These are phyloP conservation scores for Curvularia spicifera DNA, from an alignment of 2,329 filamentous ascomycete genomes.

Conservation along the genomic window DNA sequence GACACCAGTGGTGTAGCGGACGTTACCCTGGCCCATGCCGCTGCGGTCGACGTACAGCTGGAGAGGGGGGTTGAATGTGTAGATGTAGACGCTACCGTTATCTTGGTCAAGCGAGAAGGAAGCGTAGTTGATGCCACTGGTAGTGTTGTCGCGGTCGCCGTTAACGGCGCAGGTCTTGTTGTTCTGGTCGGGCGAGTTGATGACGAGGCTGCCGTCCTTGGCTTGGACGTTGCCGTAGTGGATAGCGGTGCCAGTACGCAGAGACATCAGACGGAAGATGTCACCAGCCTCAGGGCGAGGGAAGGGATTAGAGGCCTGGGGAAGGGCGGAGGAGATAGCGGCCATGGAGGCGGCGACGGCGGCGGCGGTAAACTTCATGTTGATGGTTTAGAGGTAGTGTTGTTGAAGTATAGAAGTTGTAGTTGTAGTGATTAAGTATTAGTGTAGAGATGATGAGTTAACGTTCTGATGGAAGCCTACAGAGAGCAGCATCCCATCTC, in stretches of 20 bases:
- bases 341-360: conserved; percentile 30
- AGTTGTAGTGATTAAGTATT: conserved; percentile 15
- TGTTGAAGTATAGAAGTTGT: conserved; percentile 8
- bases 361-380: conserved; percentile 43
- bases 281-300: conserved; percentile 36
- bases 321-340: conserved; percentile 37
- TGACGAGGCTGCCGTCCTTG: conserved; percentile 52
- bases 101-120: conserved; percentile 57
- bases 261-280: conserved; percentile 59
- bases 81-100: conserved; percentile 57
- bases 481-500: conserved; percentile 10
- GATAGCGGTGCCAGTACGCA: conserved; percentile 58
- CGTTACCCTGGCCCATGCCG: conserved; percentile 63
- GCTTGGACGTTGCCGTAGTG: conserved; percentile 59
- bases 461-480: conserved; percentile 6
- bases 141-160: conserved; percentile 13
- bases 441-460: conserved; percentile 14
- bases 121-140: conserved; percentile 47
- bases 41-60: conserved; percentile 63
- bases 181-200: conserved; percentile 53
- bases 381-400: conserved; percentile 24
- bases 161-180: conserved; percentile 55
- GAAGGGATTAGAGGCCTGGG: conserved; percentile 31
- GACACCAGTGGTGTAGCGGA: conserved; percentile 60
- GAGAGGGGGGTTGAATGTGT: conserved; percentile 55